Base-by-base conservation (phyloP, 176 grass and related monocot genomes). In the Bothriochloa decipiens region DNA sequence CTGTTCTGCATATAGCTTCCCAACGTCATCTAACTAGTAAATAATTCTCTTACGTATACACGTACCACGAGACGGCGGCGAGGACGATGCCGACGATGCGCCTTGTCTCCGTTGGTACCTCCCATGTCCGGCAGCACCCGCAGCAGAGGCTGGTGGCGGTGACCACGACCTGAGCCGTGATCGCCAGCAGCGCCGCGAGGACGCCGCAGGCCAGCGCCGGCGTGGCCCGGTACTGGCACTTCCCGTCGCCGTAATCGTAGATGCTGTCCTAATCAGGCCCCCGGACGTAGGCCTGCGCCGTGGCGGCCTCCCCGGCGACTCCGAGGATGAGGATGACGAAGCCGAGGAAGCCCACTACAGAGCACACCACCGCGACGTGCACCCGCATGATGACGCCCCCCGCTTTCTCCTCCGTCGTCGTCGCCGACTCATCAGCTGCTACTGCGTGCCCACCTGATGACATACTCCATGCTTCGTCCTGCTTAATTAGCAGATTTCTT, bases 281-380 rank as follows among this genome's bases (percentile, higher is more conserved):
- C 43, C 43, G 11, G 43, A 46, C 45, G 45, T 47, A 47, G 45
- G 45, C 49, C 49, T 70, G 1, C 15, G 67, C 27, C 22, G 65
- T 15, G 8, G 77, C 36, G 3, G 57, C 42, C 43, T 50, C 45
- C 22, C 68, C 77, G 57, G 58, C 58, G 68, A 86, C 11, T 15
- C 84, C 84, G 23, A 86, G 20, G 77, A 86, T 65, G 77, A 81
- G 68, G 10, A 69, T 23, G 41, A 86, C 0, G n/a, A 86, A 57
- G 58, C 84, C 69, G 7, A 86, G 57, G 58, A 63, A 13, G 55
- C n/a, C 84, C 68, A 81, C 69, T 4, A 13, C 29, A 1, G 66
- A 68, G 79, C 65, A 81, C 15, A 70, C 3, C 62, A 80, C 77
- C 77, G 8, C 40, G 41, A 47, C 41, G 16, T 65, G 39, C 41